Percentiles rank a stretch among this genome's conserved stretches.
phyloP scores from a whole-genome alignment of 2,329 filamentous ascomycete genomes.

The Lasiodiplodia sp. region DNA sequence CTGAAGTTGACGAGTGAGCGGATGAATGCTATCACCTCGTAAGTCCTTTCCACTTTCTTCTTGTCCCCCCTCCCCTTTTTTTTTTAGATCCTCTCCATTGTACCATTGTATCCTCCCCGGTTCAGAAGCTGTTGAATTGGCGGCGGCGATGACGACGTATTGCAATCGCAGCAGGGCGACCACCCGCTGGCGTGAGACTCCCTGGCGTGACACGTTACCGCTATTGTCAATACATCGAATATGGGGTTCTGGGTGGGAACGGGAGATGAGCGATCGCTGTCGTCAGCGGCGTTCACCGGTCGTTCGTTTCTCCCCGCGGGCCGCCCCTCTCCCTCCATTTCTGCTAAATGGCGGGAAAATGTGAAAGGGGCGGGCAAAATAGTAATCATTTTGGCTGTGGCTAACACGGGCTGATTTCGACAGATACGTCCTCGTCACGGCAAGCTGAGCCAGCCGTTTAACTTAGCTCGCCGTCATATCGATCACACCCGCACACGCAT shows the following conservation, averaged over 20 bases:
- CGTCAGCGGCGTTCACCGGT: constrained; percentile 2
- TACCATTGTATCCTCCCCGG: not conserved
- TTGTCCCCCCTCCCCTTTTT: not conserved
- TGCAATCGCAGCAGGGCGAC: not conserved
- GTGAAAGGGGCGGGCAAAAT: not conserved
- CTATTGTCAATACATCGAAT: not conserved
- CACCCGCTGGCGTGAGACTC: not conserved
- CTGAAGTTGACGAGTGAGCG: too few species aligned
- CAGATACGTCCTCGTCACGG: constrained; percentile 52
- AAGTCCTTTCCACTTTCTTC: constrained; percentile 41
- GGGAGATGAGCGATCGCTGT: not conserved
- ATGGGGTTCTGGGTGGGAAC: not conserved
- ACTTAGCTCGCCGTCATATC: not conserved
- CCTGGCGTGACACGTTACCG: not conserved
- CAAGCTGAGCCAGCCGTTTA: constrained; percentile 39
- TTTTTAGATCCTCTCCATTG: not conserved
- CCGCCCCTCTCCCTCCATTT: not conserved
- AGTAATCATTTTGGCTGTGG: not conserved
- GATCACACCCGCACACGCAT: not conserved
- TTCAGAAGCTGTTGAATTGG: not conserved
- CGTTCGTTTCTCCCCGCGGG: not conserved
- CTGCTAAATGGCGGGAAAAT: constrained; percentile 1
- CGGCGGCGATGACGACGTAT: not conserved
- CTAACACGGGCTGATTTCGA: not conserved
- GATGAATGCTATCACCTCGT: constrained; percentile 69